Evolutionary conservation across 768 basidiomycete species (phyloP).

Genomic region (Thelephora aurantiotincta): DNA sequence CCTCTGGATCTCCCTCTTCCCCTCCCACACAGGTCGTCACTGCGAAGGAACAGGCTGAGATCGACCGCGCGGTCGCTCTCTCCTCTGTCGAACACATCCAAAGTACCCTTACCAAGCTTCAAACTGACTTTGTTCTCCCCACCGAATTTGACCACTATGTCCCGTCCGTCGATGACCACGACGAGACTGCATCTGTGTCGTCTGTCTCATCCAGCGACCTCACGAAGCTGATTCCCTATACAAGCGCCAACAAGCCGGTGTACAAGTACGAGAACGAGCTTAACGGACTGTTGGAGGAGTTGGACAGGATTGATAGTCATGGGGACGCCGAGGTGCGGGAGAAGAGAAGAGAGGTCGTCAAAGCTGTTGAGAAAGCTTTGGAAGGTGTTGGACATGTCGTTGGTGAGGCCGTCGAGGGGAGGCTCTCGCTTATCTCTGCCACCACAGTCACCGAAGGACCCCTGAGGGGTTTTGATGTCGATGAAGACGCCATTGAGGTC

Average conservation of each 20-base stretch:
- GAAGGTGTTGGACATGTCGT: slow-evolving; percentile 36
- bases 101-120: slow-evolving; percentile 20
- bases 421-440: too few relatives aligned
- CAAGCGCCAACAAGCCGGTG: slow-evolving; percentile 41
- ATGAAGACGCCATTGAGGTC: background rate
- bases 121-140: slow-evolving; percentile 26
- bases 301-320: slow-evolving; percentile 48
- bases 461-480: background rate
- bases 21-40: background rate
- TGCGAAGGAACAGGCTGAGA: slow-evolving; percentile 3
- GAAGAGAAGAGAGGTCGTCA: slow-evolving; percentile 40
- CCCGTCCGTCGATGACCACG: slow-evolving; percentile 9
- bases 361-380: slow-evolving; percentile 39
- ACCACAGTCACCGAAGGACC: background rate
- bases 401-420: slow-evolving; percentile 13
- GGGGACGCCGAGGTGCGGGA: slow-evolving; percentile 40
- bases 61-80: slow-evolving; percentile 9
- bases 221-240: slow-evolving; percentile 24
- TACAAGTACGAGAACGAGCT: slow-evolving; percentile 50
- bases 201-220: background rate
- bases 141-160: slow-evolving; percentile 17
- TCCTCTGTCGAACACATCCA: slow-evolving; percentile 26
- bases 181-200: slow-evolving; percentile 3
- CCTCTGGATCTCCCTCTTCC: background rate
- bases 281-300: slow-evolving; percentile 34